A percentile compares a stretch with the other conserved stretches of the same genome.
These are phyloP conservation scores for Annona cherimola DNA, from an alignment of 164 flowering plant genomes.

Conservation along the genomic window DNA sequence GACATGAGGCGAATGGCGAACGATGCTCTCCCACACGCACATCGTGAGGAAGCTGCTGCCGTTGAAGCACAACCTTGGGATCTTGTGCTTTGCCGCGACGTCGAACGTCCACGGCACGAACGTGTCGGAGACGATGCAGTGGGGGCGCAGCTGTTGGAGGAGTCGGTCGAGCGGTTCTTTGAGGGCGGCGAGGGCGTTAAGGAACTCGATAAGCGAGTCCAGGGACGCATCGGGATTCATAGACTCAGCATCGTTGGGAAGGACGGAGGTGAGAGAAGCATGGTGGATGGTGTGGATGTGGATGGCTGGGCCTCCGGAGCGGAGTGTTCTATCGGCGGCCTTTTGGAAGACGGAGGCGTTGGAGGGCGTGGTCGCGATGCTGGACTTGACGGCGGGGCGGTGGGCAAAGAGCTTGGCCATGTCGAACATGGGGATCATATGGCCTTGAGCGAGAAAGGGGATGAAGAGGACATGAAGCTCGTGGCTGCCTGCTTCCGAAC, in stretches of 20 bases:
- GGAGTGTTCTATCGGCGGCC: background rate
- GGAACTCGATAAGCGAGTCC: conserved; percentile 24
- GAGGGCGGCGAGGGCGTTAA: conserved; percentile 22
- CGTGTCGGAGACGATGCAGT: conserved; percentile 48
- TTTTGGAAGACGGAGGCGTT: conserved; percentile 36
- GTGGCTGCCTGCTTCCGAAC: no score
- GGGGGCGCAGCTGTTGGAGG: conserved; percentile 25
- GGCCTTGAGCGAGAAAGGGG: conserved; percentile 23
- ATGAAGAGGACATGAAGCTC: conserved; percentile 4
- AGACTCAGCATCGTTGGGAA: conserved; percentile 48
- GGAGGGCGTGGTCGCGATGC: conserved; percentile 16
- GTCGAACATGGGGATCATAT: conserved; percentile 40
- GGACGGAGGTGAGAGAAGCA: conserved; percentile 25
- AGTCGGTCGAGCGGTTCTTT: conserved; percentile 33
- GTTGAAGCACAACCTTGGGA: conserved; percentile 48
- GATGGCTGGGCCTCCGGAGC: conserved; percentile 4
- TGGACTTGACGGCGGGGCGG: conserved; percentile 26
- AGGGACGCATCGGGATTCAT: conserved; percentile 28
- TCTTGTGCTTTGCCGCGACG: conserved; percentile 26
- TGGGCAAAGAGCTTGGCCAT: conserved; percentile 39
- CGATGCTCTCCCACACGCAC: conserved; percentile 20
- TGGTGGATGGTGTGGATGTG: conserved; percentile 9
- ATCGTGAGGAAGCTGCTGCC: conserved; percentile 37
- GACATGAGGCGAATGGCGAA: conserved; percentile 24
- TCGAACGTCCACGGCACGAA: conserved; percentile 51